phyloP scores from a whole-genome alignment of 345 rosid genomes.

The Noccaea caerulescens region DNA sequence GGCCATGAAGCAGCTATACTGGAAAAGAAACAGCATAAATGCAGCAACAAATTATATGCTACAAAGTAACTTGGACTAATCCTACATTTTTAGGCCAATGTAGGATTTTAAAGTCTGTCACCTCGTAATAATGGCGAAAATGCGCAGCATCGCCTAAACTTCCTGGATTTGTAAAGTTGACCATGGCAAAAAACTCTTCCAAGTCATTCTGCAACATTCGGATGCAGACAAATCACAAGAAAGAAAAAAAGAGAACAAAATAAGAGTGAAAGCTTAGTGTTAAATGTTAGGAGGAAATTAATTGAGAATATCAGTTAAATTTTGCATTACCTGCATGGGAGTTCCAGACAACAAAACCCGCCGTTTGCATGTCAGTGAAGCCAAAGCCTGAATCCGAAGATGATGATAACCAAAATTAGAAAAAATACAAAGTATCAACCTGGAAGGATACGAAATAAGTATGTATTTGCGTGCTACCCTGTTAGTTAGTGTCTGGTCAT shows the following conservation, averaged over 20 bases:
- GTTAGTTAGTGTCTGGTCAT: slow-evolving; percentile 93
- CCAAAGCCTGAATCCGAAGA: slow-evolving; percentile 72
- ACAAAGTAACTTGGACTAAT: slow-evolving; percentile 24
- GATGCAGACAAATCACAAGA: slow-evolving; percentile 27
- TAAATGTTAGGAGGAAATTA: background rate
- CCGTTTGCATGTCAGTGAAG: slow-evolving; percentile 85
- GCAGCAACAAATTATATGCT: slow-evolving; percentile 11
- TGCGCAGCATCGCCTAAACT: slow-evolving; percentile 84
- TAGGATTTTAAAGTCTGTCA: slow-evolving; percentile 34
- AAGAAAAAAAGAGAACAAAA: background rate
- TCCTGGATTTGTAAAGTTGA: slow-evolving; percentile 94
- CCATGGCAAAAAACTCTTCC: slow-evolving; percentile 99
- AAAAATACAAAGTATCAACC: slow-evolving; percentile 3
- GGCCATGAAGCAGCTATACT: slow-evolving; percentile 22
- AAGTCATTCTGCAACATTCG: slow-evolving; percentile 78
- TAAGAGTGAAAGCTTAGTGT: slow-evolving; percentile 8
- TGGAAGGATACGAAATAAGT: slow-evolving; percentile 27
- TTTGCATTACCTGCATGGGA: slow-evolving; percentile 84
- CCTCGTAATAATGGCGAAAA: slow-evolving; percentile 97
- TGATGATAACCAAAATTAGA: slow-evolving; percentile 28
- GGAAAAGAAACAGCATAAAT: slow-evolving; percentile 21
- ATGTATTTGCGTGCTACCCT: slow-evolving; percentile 59
- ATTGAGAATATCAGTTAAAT: slow-evolving; percentile 25
- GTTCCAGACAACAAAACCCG: slow-evolving; percentile 95
- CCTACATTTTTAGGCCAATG: slow-evolving; percentile 10